phyloP scores from a whole-genome alignment of 441 rosid species.

The Jatropha multifida region DNA sequence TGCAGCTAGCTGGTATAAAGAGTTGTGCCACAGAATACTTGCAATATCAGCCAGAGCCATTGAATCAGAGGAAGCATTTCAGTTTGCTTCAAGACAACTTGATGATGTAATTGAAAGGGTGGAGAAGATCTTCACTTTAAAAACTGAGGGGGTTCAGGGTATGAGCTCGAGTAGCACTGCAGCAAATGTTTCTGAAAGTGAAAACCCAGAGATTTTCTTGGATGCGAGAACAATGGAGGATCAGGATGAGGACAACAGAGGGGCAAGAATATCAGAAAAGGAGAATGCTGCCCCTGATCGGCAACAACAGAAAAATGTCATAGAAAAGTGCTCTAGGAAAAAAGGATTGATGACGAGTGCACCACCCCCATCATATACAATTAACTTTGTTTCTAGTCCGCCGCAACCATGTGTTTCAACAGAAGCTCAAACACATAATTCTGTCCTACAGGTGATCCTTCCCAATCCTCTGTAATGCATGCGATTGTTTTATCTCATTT shows the following conservation, averaged over 20 bases:
- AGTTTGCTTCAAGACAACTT: conserved; percentile 15
- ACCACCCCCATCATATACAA: not conserved
- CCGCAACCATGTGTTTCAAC: conserved; percentile 7
- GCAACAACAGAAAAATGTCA: conserved; percentile 10
- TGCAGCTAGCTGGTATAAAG: conserved; percentile 18
- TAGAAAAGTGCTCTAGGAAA: not conserved
- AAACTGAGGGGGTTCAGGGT: conserved; percentile 8
- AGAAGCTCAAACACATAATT: conserved; percentile 3
- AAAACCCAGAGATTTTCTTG: conserved; percentile 12
- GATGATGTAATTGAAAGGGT: conserved; percentile 19
- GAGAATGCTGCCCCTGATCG: not conserved
- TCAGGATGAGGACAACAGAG: conserved; percentile 2
- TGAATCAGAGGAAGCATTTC: conserved; percentile 21
- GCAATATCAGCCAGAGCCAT: conserved; percentile 16
- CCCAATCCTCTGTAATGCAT: not conserved
- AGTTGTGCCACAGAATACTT: conserved; percentile 6
- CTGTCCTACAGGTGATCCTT: conserved; percentile 16
- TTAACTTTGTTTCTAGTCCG: not conserved
- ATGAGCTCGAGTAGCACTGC: not conserved
- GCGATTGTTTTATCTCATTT: not conserved
- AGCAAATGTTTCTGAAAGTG: conserved; percentile 12
- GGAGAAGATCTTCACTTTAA: conserved; percentile 12
- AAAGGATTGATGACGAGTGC: not conserved
- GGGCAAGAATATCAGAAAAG: not conserved
- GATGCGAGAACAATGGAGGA: conserved; percentile 1